phyloP scores from a whole-genome alignment of 176 grass and related monocot species.

The Tillandsia leiboldiana region DNA sequence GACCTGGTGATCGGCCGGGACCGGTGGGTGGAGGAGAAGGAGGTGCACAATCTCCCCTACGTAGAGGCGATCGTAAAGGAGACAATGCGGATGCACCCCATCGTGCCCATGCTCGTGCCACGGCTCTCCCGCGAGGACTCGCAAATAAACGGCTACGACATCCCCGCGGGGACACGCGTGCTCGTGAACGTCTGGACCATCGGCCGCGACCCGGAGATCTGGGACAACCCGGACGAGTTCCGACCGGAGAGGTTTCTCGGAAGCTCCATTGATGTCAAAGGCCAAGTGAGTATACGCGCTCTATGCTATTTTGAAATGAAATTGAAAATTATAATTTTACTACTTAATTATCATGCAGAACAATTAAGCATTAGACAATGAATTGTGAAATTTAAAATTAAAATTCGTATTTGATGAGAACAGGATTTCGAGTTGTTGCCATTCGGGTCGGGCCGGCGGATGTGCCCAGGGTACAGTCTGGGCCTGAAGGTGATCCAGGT shows the following conservation, averaged over 20 bases:
- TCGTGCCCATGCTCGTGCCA: slow-evolving; percentile 41
- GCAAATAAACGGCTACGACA: slow-evolving; percentile 40
- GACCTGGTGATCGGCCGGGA: slow-evolving; percentile 30
- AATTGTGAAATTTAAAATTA: no score
- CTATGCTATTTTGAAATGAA: no score
- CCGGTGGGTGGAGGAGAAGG: slow-evolving; percentile 37
- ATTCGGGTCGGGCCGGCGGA: slow-evolving; percentile 47
- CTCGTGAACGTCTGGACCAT: slow-evolving; percentile 55
- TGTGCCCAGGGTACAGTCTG: slow-evolving; percentile 46
- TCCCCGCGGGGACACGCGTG: slow-evolving; percentile 34
- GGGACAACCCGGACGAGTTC: slow-evolving; percentile 49
- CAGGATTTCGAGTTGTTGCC: slow-evolving; percentile 51
- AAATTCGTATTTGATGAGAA: no score
- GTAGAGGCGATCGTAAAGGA: slow-evolving; percentile 57
- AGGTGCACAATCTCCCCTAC: slow-evolving; percentile 40
- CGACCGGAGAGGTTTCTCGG: slow-evolving; percentile 27
- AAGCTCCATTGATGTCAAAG: slow-evolving; percentile 31
- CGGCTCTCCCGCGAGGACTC: slow-evolving; percentile 35
- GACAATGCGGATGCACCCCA: slow-evolving; percentile 51
- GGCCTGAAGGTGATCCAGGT: slow-evolving; percentile 43
- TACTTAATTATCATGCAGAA: no score
- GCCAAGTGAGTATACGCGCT: not conserved
- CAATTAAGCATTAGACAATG: no score
- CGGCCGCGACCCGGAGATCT: slow-evolving; percentile 41
- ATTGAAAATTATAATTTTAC: no score